These are phyloP conservation scores for Colletotrichum sp. DNA, from an alignment of 2,329 filamentous ascomycete species.

Conservation along the genomic window DNA sequence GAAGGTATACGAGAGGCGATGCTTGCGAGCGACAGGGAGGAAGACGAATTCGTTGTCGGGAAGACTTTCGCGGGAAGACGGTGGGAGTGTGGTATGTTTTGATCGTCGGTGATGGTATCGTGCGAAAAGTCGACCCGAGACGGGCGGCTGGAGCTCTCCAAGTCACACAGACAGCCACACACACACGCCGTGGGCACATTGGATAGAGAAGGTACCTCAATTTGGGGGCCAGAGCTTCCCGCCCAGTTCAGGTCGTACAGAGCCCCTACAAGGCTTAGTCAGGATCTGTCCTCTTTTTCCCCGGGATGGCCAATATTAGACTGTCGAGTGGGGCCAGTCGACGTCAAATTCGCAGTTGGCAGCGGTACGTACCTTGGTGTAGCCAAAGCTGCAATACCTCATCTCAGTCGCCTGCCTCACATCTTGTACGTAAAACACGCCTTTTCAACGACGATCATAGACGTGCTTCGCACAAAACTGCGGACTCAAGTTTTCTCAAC, in stretches of 20 bases:
- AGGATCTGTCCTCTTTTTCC: neutral
- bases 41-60: neutral
- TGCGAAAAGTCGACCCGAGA: constrained; percentile 12
- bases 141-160: constrained; percentile 16
- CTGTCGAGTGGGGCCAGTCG: neutral
- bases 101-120: neutral
- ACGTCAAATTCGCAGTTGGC: constrained; percentile 3
- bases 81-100: neutral
- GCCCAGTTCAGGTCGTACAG: neutral
- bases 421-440: neutral
- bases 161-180: neutral
- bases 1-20: neutral
- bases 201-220: neutral
- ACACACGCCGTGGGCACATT: neutral
- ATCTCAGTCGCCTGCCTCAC: neutral
- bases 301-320: neutral
- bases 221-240: constrained; percentile 14
- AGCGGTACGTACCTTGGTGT: neutral
- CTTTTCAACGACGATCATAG: neutral
- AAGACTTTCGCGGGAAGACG: neutral
- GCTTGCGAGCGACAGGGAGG: neutral
- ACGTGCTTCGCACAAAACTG: neutral
- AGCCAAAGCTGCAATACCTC: neutral
- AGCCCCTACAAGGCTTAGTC: constrained; percentile 11
- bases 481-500: neutral